Conservation (phyloP, 495 filamentous ascomycete genomes). For the Beverwykella pulmonaria region DNA sequence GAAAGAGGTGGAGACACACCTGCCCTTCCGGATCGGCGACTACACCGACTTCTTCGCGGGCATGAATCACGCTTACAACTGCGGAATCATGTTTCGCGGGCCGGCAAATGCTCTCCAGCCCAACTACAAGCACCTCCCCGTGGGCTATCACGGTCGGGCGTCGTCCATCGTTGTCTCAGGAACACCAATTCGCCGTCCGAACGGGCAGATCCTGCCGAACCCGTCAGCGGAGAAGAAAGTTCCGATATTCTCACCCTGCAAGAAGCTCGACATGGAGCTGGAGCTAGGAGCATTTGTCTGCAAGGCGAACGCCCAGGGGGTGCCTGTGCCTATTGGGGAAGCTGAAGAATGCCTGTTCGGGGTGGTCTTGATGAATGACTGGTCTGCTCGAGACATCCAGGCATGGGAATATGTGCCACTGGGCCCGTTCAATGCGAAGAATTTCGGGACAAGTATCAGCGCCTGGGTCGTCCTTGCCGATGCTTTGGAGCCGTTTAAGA, state of each 20-base stretch:
- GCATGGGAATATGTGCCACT: constrained; percentile 75
- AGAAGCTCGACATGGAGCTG: constrained; percentile 81
- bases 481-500: constrained; percentile 74
- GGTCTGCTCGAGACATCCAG: constrained; percentile 90
- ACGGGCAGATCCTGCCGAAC: constrained; percentile 78
- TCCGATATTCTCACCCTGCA: constrained; percentile 64
- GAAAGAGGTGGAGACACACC: constrained; percentile 66
- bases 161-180: constrained; percentile 50
- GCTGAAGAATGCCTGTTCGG: constrained; percentile 84
- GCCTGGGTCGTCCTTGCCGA: constrained; percentile 88
- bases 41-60: constrained; percentile 99
- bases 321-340: constrained; percentile 55
- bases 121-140: constrained; percentile 88
- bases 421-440: constrained; percentile 85
- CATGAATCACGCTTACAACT: constrained; percentile 79
- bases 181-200: constrained; percentile 65
- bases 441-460: constrained; percentile 86
- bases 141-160: constrained; percentile 63
- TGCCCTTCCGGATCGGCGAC: constrained; percentile 89
- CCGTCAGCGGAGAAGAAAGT: constrained; percentile 61
- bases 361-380: constrained; percentile 89
- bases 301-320: constrained; percentile 66
- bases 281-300: constrained; percentile 85
- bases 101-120: constrained; percentile 77
- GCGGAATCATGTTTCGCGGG: constrained; percentile 83